Evolutionary conservation across 352 stramenopile genomes (phyloP).

Genomic region (Phytophthora multivora): DNA sequence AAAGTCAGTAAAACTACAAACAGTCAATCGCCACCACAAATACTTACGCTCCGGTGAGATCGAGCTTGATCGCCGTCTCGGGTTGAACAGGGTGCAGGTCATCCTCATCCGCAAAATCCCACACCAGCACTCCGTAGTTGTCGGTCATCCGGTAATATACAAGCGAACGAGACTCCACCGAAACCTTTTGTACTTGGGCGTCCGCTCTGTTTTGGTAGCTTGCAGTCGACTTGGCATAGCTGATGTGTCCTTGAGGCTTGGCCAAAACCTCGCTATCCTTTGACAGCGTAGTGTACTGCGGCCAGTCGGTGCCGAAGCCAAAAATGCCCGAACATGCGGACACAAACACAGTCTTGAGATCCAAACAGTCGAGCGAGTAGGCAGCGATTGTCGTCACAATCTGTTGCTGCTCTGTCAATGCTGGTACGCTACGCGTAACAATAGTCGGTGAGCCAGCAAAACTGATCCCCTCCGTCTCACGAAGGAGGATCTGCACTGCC

Average conservation of each 20-base stretch:
- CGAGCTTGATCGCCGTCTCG: conserved; percentile 36
- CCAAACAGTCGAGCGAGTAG: conserved; percentile 56
- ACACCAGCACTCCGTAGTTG: conserved; percentile 32
- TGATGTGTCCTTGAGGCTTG: conserved; percentile 45
- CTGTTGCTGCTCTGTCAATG: conserved; percentile 31
- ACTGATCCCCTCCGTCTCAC: conserved; percentile 46
- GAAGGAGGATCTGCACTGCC: conserved; percentile 53
- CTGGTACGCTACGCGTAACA: conserved; percentile 31
- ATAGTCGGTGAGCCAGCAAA: conserved; percentile 46
- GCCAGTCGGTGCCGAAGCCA: conserved; percentile 49
- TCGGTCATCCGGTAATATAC: conserved; percentile 33
- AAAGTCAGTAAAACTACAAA: conserved; percentile 9
- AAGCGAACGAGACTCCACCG: conserved; percentile 32
- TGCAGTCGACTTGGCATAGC: conserved; percentile 45
- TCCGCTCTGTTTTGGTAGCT: conserved; percentile 32
- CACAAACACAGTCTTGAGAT: conserved; percentile 50
- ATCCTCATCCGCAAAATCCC: conserved; percentile 42
- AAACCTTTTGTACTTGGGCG: conserved; percentile 8
- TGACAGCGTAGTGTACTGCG: conserved; percentile 42
- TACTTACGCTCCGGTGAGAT: conserved; percentile 42
- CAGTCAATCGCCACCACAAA: background rate
- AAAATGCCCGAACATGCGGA: conserved; percentile 47
- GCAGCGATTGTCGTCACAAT: conserved; percentile 51
- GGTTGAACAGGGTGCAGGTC: conserved; percentile 31
- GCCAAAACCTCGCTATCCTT: conserved; percentile 36